Evolutionary conservation across 805 yeast species (phyloP).

Genomic region (Candida montana): DNA sequence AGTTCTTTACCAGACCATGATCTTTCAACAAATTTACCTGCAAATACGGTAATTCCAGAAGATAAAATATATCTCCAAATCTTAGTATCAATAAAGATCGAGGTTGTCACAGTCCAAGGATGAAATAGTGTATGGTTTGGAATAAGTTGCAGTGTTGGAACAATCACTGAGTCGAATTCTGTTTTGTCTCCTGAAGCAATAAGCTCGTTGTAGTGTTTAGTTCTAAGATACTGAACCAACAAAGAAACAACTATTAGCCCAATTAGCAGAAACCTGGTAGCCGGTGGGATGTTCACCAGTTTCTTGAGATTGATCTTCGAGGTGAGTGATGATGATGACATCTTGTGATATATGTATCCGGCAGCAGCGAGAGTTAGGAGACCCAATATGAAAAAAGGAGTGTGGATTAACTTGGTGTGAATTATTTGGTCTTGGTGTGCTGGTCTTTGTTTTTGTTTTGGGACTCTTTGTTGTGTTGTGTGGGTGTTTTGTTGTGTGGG

Average conservation of each 20-base stretch:
- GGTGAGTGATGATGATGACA: slow-evolving; percentile 19
- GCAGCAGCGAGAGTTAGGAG: slow-evolving; percentile 19
- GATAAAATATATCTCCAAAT: slow-evolving; percentile 42
- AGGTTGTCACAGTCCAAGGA: slow-evolving; percentile 61
- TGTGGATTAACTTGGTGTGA: no score
- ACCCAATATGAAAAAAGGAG: slow-evolving; percentile 19
- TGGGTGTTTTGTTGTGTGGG: not conserved
- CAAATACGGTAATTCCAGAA: slow-evolving; percentile 43
- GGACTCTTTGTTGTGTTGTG: not conserved
- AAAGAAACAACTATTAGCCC: slow-evolving; percentile 36
- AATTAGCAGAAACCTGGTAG: slow-evolving; percentile 41
- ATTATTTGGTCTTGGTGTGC: no score
- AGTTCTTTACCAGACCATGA: slow-evolving; percentile 58
- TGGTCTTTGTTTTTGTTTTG: not conserved
- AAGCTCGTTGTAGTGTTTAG: slow-evolving; percentile 28
- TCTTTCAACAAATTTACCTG: slow-evolving; percentile 61
- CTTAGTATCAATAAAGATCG: slow-evolving; percentile 60
- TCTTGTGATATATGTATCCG: slow-evolving; percentile 21
- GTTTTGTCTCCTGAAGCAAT: slow-evolving; percentile 19
- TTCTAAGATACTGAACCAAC: slow-evolving; percentile 38
- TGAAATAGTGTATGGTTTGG: slow-evolving; percentile 49
- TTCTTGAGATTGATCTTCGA: slow-evolving; percentile 18
- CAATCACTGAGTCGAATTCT: slow-evolving; percentile 38
- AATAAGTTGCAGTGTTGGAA: slow-evolving; percentile 59
- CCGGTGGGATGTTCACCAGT: slow-evolving; percentile 34